These are phyloP conservation scores for Pseudocercospora pini-densiflorae DNA, from an alignment of 2,329 filamentous ascomycete species.

Conservation along the genomic window DNA sequence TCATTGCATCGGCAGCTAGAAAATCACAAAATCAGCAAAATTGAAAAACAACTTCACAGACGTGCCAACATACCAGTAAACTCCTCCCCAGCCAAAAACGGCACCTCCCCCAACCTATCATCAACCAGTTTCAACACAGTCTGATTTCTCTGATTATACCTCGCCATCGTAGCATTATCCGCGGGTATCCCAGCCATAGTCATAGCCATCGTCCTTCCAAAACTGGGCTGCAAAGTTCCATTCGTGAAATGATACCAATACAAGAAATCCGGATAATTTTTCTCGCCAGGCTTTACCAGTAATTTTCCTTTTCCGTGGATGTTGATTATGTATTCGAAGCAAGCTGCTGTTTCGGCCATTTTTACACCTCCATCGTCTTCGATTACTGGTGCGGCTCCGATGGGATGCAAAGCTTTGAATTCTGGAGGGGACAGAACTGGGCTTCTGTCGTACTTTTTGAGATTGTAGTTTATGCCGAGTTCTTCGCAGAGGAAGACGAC, in stretches of 20 bases:
- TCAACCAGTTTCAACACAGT: conserved; percentile 54
- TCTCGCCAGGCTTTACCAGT: conserved; percentile 49
- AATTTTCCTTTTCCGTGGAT: conserved; percentile 58
- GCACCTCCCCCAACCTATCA: conserved; percentile 50
- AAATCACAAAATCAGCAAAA: not conserved
- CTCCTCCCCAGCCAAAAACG: conserved; percentile 64
- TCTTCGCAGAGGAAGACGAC: conserved; percentile 70
- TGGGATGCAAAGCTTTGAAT: conserved; percentile 43
- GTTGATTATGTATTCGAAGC: conserved; percentile 65
- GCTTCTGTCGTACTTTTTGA: conserved; percentile 52
- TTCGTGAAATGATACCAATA: conserved; percentile 60
- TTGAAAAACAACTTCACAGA: too few species aligned
- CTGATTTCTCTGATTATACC: conserved; percentile 42
- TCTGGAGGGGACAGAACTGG: conserved; percentile 45
- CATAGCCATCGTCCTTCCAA: conserved; percentile 41
- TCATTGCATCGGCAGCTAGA: conserved; percentile 66
- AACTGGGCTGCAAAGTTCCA: conserved; percentile 44
- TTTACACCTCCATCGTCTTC: conserved; percentile 51
- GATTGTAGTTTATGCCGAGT: conserved; percentile 59
- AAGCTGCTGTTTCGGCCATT: conserved; percentile 64
- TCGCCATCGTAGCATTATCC: conserved; percentile 39
- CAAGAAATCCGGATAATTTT: conserved; percentile 63
- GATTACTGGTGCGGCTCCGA: conserved; percentile 65
- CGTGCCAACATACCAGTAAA: conserved; percentile 51
- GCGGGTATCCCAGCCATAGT: conserved; percentile 31